Evolutionary conservation across 2,329 filamentous ascomycete species (phyloP), one percentile per base, ranked within the genome.

Genomic region (Fusarium sp.): DNA sequence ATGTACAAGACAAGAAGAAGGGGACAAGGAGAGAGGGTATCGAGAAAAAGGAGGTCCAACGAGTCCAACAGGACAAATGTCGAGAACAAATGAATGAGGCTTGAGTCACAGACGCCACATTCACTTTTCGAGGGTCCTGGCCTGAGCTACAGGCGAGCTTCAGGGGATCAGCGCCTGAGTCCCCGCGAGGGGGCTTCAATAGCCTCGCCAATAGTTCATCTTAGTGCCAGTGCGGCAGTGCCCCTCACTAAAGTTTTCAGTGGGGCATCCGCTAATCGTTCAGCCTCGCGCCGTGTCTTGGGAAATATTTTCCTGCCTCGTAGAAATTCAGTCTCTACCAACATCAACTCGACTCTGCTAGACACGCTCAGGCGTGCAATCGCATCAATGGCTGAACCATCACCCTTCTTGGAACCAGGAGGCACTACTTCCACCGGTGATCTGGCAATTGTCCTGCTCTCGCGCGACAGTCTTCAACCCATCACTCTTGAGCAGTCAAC

Each of bases 371-470:
- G 33, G 47, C 49, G 46, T 38, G 49, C 55, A 55, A 35, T 54
- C 46, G 54, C 56, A 33, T 64, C 36, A 49, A 80, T 80, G 79
- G 61, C 70, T n/a, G 67, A 65, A 13, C 69, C 74, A 3, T 97
- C 93, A 9, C 89, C 93, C 0, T 98, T 99, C 68, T 83, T 98
- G 35, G 84, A 90, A 49, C 88, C 91, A 0, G 87, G 88, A 14
- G 71, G 80, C 4, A 76, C 78, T 17, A 88, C 93, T 4, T 79
- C 82, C 10, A 78, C 86, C 19, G 83, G 90, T 67, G 83, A 83
- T 4, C 84, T 98, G 39, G 91, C 93, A 23, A 89, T 98, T 60
- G 82, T 97, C 54, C 91, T 97, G 73, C 84, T 99, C 48, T 94
- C 92, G 59, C 89, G 93, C 77, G 93, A 98, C 76, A 89, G 89